Evolutionary conservation across 129 eudicot genomes (phyloP).

Genomic region (Artemisia annua): DNA sequence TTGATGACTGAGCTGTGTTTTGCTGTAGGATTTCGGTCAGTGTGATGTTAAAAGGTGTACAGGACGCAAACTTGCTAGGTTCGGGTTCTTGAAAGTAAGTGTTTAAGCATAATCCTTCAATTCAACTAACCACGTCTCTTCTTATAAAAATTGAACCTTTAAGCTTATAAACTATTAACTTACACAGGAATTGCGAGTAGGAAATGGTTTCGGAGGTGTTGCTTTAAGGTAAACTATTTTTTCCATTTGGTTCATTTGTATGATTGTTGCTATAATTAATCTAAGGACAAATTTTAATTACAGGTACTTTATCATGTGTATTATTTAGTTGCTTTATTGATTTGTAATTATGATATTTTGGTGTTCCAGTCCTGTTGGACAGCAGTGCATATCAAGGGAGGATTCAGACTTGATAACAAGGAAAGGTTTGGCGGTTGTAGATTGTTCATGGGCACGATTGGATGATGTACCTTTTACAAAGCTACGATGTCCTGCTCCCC

Average conservation of each 20-base stretch:
- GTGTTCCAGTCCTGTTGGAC: slow-evolving; percentile 79
- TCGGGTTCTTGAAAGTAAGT: slow-evolving; percentile 78
- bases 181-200: slow-evolving; percentile 78
- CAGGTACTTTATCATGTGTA: background rate
- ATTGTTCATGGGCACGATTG: slow-evolving; percentile 98
- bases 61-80: slow-evolving; percentile 92
- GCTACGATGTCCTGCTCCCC: slow-evolving; percentile 93
- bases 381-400: slow-evolving; percentile 85
- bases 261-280: background rate
- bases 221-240: slow-evolving; percentile 54
- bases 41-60: slow-evolving; percentile 99
- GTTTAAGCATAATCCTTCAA: background rate
- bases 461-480: slow-evolving; percentile 95
- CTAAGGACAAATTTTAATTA: background rate
- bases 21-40: slow-evolving; percentile 87
- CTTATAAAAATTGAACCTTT: background rate
- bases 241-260: background rate
- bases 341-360: background rate
- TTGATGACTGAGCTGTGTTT: slow-evolving; percentile 13
- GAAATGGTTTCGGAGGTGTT: slow-evolving; percentile 93
- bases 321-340: too few relatives aligned
- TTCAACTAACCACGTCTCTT: background rate
- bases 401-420: slow-evolving; percentile 69
- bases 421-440: slow-evolving; percentile 94
- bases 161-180: background rate